Evolutionary conservation across 306 rosid genomes (phyloP), one percentile per base, ranked within the genome.

Genomic region (Vigna mungo): DNA sequence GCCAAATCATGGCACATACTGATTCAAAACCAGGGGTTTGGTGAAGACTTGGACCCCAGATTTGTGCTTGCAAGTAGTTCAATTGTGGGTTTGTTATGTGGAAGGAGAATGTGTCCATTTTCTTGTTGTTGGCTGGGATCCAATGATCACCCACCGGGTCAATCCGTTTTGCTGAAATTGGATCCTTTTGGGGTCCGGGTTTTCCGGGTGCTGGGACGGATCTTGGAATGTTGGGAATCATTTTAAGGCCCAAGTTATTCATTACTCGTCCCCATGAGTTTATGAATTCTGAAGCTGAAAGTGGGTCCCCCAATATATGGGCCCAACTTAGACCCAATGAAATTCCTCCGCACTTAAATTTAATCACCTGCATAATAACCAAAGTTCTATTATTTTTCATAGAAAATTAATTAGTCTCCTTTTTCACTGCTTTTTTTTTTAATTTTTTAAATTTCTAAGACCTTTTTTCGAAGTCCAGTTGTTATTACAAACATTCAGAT

Each of bases 271-370:
- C 81, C 85, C 83, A 86, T 10, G 60, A 27, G 25, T 83, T 92
- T 30, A 89, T 85, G 74, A 80, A 92, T 2, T 88, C 85, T 3
- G 91, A 61, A 63, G 92, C 86, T 10, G 89, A 74, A 74, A 81
- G 66, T 1, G 86, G 86, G 75, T 90, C 97, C 56, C 98, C 96
- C 0, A 94, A 61, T 18, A 89, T 44, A 78, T 92, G 96, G 37
- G 97, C 89, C 97, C 97, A 94, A 61, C 96, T 92, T 5, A 94
- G 84, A 30, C 96, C 97, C 76, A 94, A 7, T 65, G 98, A 85
- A 0, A 88, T 21, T 67, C 95, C 98, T 32, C 97, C 93, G 55
- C 98, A 92, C 66, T 77, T 84, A 70, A 92, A 89, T 2, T 64
- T 6, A 47, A 95, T 92, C 15, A 85, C 55, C 98, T 93, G 77